Base-by-base conservation (phyloP, 2,329 filamentous ascomycete species). In the Xylaria sp. region DNA sequence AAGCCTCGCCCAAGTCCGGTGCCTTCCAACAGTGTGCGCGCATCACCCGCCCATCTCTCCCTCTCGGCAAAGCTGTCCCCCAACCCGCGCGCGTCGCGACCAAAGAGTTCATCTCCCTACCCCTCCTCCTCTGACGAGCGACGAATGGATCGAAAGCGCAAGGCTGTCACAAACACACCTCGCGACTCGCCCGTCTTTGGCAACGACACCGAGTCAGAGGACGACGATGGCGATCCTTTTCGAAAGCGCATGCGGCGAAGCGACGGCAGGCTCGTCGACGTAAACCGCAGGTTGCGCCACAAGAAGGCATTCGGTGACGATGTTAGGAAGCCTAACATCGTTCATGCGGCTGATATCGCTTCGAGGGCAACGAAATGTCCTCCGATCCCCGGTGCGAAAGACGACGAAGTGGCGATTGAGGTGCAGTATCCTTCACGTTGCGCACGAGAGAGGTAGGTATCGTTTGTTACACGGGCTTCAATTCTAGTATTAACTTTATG, bases 381-480 rank as follows among this genome's bases (percentile, higher is more conserved):
- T 27, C 80, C 81, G 1, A 80, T 81, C 11, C 77, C 84, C 61
- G 79, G 80, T 38, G 78, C 81, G 2, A 76, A 78, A 48, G 77
- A 80, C 48, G 80, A 86, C 60, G 83, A 86, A 60, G 81, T 87
- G 6, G 79, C 76, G 10, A 85, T 96, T 61, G 81, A 88, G 72
- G 79, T 98, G 68, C 91, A 95, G 75, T 98, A 98, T 76, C 94
- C 95, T 9, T 93, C 91, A 74, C 80, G 83, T 64, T 85, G 87
- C 58, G 82, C 83, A 51, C 84, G 85, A 54, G 91, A 95, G 77
- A 86, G 83, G 87, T 90, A 79, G 70, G 77, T 41, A 27, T 47
- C 23, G 13, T 41, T 23, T n/a, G 15, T 33, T 15, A 11, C 13
- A 17, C n/a, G 25, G 46, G 57, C 54, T 70, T 62, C 52, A 25